Evolutionary conservation across 768 basidiomycete species (phyloP).

Genomic region (Melanogaster broomeanus): DNA sequence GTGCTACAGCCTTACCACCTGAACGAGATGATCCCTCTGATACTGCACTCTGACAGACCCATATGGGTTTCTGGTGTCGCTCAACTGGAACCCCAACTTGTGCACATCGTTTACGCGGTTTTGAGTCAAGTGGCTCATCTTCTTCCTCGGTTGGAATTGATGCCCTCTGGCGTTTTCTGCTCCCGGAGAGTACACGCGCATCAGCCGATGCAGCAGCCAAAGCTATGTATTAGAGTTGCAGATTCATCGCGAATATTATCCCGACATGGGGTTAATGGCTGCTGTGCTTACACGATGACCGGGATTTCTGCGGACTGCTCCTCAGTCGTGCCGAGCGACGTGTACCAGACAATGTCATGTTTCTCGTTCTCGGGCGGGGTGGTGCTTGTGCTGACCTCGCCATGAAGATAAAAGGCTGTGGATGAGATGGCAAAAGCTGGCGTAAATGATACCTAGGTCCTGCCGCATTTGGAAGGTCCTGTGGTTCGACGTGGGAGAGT

Average conservation of each 20-base stretch:
- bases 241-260: background rate
- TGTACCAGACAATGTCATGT: conserved; percentile 13
- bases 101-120: conserved; percentile 13
- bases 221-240: conserved; percentile 10
- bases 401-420: conserved; percentile 18
- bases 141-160: background rate
- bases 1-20: conserved; percentile 3
- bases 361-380: conserved; percentile 24
- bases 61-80: background rate
- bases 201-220: background rate
- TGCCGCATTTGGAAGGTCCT: conserved; percentile 33
- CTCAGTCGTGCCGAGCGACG: conserved; percentile 28
- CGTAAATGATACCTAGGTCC: background rate
- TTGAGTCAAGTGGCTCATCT: background rate
- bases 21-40: background rate
- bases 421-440: background rate
- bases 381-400: conserved; percentile 9
- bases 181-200: background rate
- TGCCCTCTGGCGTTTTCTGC: conserved; percentile 12
- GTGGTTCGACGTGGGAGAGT: conserved; percentile 28
- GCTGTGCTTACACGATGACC: conserved; percentile 14
- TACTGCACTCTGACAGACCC: conserved; percentile 2
- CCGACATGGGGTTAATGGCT: background rate
- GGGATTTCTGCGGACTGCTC: background rate
- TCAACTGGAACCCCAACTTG: conserved; percentile 5